These are phyloP conservation scores for Ustanciosporium gigantosporum DNA, from an alignment of 1,284 basidiomycete genomes.

Conservation along the genomic window DNA sequence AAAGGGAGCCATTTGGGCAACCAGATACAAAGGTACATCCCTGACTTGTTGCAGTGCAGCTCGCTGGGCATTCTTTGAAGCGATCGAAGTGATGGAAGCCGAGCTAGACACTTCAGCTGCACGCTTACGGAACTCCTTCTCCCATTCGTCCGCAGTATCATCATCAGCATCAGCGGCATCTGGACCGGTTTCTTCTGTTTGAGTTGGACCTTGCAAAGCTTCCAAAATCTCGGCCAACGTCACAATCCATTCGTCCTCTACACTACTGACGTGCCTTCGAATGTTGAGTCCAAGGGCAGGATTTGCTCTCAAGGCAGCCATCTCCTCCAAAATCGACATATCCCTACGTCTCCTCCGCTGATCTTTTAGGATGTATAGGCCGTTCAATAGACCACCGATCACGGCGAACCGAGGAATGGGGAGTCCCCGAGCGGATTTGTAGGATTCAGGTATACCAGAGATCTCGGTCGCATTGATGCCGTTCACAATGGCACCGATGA, in stretches of 20 bases:
- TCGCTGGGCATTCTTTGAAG: constrained; percentile 7
- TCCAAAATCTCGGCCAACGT: constrained; percentile 46
- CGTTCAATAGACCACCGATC: constrained; percentile 49
- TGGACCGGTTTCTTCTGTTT: not conserved
- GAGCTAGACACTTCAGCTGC: constrained; percentile 19
- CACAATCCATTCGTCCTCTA: constrained; percentile 49
- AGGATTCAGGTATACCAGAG: constrained; percentile 18
- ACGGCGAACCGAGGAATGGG: constrained; percentile 49
- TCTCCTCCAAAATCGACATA: constrained; percentile 39
- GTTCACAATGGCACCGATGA: constrained; percentile 34
- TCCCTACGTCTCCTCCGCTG: constrained; percentile 25
- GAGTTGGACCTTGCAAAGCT: constrained; percentile 13
- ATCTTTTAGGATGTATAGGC: constrained; percentile 43
- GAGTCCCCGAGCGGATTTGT: constrained; percentile 17
- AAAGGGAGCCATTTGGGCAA: constrained; percentile 34
- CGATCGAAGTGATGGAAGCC: constrained; percentile 22
- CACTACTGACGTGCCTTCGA: constrained; percentile 11
- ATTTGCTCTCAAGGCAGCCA: constrained; percentile 29
- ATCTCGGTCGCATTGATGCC: constrained; percentile 23
- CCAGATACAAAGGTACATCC: constrained; percentile 41
- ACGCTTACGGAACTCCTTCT: constrained; percentile 41
- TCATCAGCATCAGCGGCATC: not conserved
- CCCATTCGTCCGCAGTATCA: constrained; percentile 38
- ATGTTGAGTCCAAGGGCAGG: constrained; percentile 36
- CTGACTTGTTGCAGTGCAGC: constrained; percentile 16